phyloP scores from a whole-genome alignment of 805 yeast genomes.

The Saturnispora sanitii region DNA sequence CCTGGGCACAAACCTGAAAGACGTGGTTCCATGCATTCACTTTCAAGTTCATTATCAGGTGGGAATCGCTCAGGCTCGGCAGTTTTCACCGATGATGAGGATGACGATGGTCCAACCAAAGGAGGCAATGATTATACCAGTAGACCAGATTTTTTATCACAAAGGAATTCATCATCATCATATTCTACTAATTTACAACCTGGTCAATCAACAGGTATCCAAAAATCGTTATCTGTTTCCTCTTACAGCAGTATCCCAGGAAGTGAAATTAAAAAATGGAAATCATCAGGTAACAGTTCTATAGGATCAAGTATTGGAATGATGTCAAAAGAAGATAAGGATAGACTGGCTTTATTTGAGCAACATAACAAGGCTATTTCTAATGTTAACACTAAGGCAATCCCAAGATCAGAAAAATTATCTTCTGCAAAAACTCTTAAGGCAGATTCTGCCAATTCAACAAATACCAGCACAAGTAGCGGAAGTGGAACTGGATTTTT shows the following conservation, averaged over 20 bases:
- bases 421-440: background rate
- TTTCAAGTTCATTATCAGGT: slow-evolving; percentile 6
- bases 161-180: background rate
- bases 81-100: slow-evolving; percentile 6
- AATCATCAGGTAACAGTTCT: slow-evolving; percentile 6
- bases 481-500: slow-evolving; percentile 6
- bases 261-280: slow-evolving; percentile 4
- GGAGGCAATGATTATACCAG: background rate
- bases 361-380: slow-evolving; percentile 24
- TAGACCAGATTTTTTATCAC: background rate
- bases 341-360: slow-evolving; percentile 21
- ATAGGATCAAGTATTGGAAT: background rate
- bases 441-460: background rate
- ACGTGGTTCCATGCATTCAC: slow-evolving; percentile 6
- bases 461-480: background rate
- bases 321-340: slow-evolving; percentile 7
- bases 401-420: slow-evolving; percentile 1
- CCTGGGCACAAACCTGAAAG: slow-evolving; percentile 1
- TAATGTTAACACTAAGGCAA: slow-evolving; percentile 14
- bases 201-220: too few relatives aligned
- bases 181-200: background rate
- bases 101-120: slow-evolving; percentile 1
- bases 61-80: slow-evolving; percentile 1
- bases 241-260: background rate
- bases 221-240: background rate